These are phyloP conservation scores for Pisolithus sp. DNA, from an alignment of 768 basidiomycete species.

Conservation along the genomic window DNA sequence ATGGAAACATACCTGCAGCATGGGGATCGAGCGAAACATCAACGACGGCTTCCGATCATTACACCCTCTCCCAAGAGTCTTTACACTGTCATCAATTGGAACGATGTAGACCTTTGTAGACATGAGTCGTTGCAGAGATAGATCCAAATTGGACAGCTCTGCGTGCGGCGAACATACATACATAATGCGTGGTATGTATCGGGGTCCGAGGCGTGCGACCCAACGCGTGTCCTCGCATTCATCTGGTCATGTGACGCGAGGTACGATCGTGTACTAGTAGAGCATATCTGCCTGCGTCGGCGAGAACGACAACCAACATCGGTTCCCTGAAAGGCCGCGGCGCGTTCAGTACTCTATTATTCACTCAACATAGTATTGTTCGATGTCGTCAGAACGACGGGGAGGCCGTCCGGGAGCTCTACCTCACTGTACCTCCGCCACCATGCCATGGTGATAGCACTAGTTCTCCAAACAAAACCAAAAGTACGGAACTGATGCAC, in stretches of 20 bases:
- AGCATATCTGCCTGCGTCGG: too few relatives aligned
- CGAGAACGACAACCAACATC: too few relatives aligned
- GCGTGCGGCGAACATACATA: conserved; percentile 6
- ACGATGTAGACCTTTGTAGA: conserved; percentile 52
- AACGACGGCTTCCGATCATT: conserved; percentile 51
- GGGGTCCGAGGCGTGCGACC: conserved; percentile 12
- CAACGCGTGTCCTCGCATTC: background rate
- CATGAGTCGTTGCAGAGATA: conserved; percentile 34
- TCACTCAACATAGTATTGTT: too few relatives aligned
- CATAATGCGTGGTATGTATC: conserved; percentile 9
- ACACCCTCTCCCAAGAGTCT: conserved; percentile 54
- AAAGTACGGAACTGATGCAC: too few relatives aligned
- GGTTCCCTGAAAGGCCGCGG: too few relatives aligned
- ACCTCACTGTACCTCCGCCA: too few relatives aligned
- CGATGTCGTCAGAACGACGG: too few relatives aligned
- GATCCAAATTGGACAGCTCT: conserved; percentile 15
- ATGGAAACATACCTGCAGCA: conserved; percentile 52
- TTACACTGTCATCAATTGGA: conserved; percentile 62
- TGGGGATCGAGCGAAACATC: conserved; percentile 67
- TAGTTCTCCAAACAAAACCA: too few relatives aligned
- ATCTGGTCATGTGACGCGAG: background rate
- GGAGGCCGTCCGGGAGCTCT: too few relatives aligned
- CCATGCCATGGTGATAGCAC: too few relatives aligned
- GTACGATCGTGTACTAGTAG: too few relatives aligned
- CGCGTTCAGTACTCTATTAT: too few relatives aligned